Conservation (phyloP, 768 basidiomycete species). For the Steccherinum ochraceum region DNA sequence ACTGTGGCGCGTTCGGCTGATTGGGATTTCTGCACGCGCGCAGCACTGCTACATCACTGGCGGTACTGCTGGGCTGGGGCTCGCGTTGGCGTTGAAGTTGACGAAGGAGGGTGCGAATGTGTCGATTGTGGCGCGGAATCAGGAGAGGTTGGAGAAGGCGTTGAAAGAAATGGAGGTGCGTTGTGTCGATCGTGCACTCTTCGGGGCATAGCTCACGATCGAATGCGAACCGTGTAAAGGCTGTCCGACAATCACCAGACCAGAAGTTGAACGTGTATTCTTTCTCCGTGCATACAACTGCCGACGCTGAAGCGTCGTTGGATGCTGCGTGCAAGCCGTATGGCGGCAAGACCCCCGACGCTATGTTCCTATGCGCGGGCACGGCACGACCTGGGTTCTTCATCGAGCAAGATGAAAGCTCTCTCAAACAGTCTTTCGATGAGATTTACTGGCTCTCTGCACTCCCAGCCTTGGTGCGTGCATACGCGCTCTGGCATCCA, state of each 20-base stretch:
- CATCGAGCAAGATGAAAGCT: slow-evolving; percentile 57
- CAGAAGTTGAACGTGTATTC: slow-evolving; percentile 67
- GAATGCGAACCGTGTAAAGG: slow-evolving; percentile 31
- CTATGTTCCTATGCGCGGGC: slow-evolving; percentile 78
- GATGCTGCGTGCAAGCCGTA: slow-evolving; percentile 49
- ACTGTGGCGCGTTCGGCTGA: neutral
- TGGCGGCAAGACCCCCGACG: slow-evolving; percentile 61
- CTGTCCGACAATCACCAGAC: slow-evolving; percentile 41
- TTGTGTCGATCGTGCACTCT: slow-evolving; percentile 1
- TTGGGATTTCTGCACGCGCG: neutral
- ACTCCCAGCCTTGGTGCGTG: slow-evolving; percentile 26
- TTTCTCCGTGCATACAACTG: slow-evolving; percentile 49
- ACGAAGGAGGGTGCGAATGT: slow-evolving; percentile 70
- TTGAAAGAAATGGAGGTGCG: slow-evolving; percentile 60
- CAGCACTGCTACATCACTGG: slow-evolving; percentile 87
- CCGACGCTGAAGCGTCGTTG: slow-evolving; percentile 54
- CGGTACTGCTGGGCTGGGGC: slow-evolving; percentile 75
- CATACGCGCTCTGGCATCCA: neutral
- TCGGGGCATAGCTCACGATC: neutral
- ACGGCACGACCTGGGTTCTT: slow-evolving; percentile 65
- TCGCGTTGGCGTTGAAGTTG: slow-evolving; percentile 63
- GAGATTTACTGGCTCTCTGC: slow-evolving; percentile 37
- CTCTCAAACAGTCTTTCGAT: slow-evolving; percentile 53
- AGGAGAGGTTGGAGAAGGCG: slow-evolving; percentile 55
- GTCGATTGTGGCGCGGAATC: slow-evolving; percentile 77